Base-by-base conservation (phyloP, 2,329 filamentous ascomycete genomes). In the Colletotrichum noveboracense region DNA sequence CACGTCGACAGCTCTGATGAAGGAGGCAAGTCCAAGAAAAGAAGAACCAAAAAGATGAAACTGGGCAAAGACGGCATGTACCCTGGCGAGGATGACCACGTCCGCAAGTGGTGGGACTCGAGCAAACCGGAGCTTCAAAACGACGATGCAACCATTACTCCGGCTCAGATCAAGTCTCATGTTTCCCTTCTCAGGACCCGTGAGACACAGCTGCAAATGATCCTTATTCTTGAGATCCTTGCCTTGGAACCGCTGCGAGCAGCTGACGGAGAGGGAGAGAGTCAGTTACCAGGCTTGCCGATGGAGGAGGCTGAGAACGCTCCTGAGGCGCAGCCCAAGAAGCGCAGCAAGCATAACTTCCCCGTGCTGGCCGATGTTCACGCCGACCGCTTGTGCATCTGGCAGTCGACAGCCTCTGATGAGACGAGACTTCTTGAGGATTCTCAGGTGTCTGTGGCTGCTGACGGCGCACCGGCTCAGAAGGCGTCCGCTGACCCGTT, bases 191-290 rank as follows among this genome's bases (percentile, higher is more conserved):
- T 96, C 52, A 91, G 94, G 56, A 92, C 93, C 28, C 89, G 95
- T 75, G 95, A 97, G 85, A 96, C 94, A 0, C 93, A 96, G 79
- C 86, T 96, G 52, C 95, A 97, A 81, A 91, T 96, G 84, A 95
- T 96, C 70, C 82, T 97, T 36, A 92, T 96, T 67, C 87, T 97
- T 7, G 95, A 97, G 80, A 92, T 95, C 18, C 85, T 96, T 26
- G 93, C 94, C 3, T 85, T 97, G 56, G 93, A 95, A 76, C 88
- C 89, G 24, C 79, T 90, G 34, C 85, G 86, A 32, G 83, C 86
- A 4, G 78, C 82, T 3, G 85, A 86, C 7, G 84, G 87, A 7
- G 78, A 80, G 7, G 84, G 82, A 56, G 88, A 89, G 76, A 86
- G 84, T 64, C 85, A 89, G 80, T 81, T 91, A 26, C 90, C 89